Evolutionary conservation across 2,329 filamentous ascomycete genomes (phyloP), one percentile per base, ranked within the genome.

Genomic region (Ustulina deusta): DNA sequence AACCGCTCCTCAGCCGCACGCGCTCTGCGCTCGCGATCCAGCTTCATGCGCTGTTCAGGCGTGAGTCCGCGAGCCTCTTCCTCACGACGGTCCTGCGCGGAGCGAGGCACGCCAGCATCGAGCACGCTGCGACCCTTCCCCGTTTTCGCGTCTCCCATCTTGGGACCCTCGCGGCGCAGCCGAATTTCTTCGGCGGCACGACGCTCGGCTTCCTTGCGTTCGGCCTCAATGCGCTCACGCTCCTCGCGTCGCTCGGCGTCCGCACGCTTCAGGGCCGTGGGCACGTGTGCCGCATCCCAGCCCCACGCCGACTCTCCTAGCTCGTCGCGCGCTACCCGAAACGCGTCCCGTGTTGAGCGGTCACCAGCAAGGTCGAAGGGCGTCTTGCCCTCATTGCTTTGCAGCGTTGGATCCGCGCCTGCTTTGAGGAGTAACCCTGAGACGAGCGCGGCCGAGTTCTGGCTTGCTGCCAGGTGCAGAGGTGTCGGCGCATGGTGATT

Each of bases 1-100:
- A 97, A 85, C 76, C 95, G 89, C 82, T 95, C 94, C 81, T 98
- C 96, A 0, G 94, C 95, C 9, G 96, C 96, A 74, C 95, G 89
- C 3, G 96, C 96, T 76, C 95, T 90, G 74, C 94, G 85, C 81
- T 99, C 96, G 73, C 96, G 85, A 79, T 98, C 96, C 61, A 98
- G 80, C 77, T 87, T 89, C 87, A 90, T 88, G 78, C 90, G 88
- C 88, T 96, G 94, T 81, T 98, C 95, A 0, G 93, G 90, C 48
- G 93, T 97, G 82, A 98, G 84, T 0, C 95, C 94, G 70, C 93
- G 88, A 56, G 87, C 87, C 79, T 97, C 94, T 76, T 97, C 93
- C 76, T 95, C 92, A 70, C 94, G 87, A 76, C 87, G 89, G 78
- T 97, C 93, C 74, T 94, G 89, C 0, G 91, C 91, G 20, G 92